phyloP scores from a whole-genome alignment of 2,329 filamentous ascomycete genomes.

The Pezicula carpinea region DNA sequence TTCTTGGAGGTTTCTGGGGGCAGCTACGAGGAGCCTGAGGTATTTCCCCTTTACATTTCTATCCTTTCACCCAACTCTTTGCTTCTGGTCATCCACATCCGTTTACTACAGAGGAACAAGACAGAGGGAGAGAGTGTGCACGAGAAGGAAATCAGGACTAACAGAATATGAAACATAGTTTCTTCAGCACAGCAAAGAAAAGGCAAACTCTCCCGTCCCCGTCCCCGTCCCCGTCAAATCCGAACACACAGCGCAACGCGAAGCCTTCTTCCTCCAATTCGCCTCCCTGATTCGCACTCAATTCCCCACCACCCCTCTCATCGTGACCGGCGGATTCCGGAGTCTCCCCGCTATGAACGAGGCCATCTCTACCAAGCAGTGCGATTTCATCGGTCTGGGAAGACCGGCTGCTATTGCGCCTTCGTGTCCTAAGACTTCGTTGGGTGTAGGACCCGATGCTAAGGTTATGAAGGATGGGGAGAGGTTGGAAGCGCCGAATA shows the following conservation, averaged over 20 bases:
- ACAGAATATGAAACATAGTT: no score
- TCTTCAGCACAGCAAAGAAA: constrained; percentile 12
- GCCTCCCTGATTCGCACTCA: constrained; percentile 44
- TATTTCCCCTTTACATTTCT: constrained; percentile 20
- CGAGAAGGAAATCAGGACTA: no score
- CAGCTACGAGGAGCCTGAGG: constrained; percentile 47
- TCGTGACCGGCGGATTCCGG: constrained; percentile 62
- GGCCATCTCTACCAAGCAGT: constrained; percentile 40
- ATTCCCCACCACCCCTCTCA: constrained; percentile 41
- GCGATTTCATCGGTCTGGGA: constrained; percentile 45
- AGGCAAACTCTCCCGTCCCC: no score
- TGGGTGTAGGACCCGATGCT: no score
- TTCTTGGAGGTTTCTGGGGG: constrained; percentile 67
- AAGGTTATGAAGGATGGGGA: no score
- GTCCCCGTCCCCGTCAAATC: constrained; percentile 5
- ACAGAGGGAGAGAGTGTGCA: no score
- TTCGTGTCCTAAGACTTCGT: neutral
- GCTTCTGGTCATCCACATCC: constrained; percentile 20
- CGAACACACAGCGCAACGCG: constrained; percentile 40
- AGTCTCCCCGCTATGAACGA: constrained; percentile 44
- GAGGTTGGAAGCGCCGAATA: neutral
- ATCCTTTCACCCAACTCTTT: neutral
- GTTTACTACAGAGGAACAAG: no score
- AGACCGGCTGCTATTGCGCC: constrained; percentile 36
- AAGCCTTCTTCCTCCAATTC: constrained; percentile 67